Evolutionary conservation across 257 asterid genomes (phyloP).

Genomic region (Avicennia marina): DNA sequence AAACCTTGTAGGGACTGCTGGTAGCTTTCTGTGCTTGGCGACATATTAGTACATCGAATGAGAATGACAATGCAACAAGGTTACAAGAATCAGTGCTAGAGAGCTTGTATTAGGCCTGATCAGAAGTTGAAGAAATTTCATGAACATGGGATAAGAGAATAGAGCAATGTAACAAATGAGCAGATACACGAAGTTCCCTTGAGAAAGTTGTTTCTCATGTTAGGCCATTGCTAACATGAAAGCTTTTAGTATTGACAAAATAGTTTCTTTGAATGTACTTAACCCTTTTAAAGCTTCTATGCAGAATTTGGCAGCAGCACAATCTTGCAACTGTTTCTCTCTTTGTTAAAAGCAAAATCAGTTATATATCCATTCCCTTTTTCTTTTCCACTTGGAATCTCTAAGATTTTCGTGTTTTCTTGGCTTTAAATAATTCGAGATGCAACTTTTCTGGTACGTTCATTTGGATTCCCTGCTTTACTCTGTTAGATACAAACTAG

Average conservation of each 20-base stretch:
- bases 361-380: not conserved
- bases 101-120: too few species aligned
- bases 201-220: too few species aligned
- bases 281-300: not conserved
- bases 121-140: not conserved
- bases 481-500: too few species aligned
- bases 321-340: too few species aligned
- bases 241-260: not conserved
- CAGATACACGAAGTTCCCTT: too few species aligned
- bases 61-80: too few species aligned
- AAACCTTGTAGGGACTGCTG: not conserved
- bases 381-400: conserved; percentile 21
- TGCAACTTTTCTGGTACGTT: too few species aligned
- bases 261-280: not conserved
- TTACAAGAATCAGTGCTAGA: not conserved
- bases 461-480: too few species aligned
- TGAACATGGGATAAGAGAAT: too few species aligned
- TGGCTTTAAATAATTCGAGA: not conserved
- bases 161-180: too few species aligned
- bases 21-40: not conserved
- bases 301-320: conserved; percentile 14
- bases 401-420: not conserved
- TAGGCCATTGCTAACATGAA: too few species aligned
- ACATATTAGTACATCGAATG: not conserved
- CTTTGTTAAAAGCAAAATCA: too few species aligned